phyloP scores from a whole-genome alignment of 495 filamentous ascomycete genomes.

The Penicillium antarcticum region DNA sequence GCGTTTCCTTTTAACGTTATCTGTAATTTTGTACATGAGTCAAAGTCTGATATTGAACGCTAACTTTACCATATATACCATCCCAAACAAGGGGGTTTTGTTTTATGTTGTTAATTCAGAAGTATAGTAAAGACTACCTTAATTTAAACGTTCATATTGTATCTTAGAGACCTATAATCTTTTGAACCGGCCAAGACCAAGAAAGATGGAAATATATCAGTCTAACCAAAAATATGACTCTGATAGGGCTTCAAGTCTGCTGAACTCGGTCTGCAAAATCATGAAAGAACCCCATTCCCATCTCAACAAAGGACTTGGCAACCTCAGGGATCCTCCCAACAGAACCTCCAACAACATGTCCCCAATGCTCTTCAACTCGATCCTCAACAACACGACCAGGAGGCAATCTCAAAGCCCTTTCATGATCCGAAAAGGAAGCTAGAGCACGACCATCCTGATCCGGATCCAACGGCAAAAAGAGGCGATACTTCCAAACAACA shows the following conservation, averaged over 20 bases:
- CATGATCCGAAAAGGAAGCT: background rate
- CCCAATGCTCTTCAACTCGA: conserved; percentile 13
- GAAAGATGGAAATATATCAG: too few relatives aligned
- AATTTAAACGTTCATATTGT: too few relatives aligned
- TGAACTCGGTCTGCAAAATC: conserved; percentile 7
- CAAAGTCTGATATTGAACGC: conserved; percentile 5
- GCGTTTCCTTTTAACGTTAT: conserved; percentile 22
- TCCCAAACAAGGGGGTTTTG: background rate
- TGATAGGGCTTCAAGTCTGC: conserved; percentile 10
- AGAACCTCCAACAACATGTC: conserved; percentile 12
- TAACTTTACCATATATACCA: conserved; percentile 2
- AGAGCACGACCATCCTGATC: background rate
- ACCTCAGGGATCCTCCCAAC: conserved; percentile 19
- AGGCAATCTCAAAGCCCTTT: conserved; percentile 6
- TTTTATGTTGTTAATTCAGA: too few relatives aligned
- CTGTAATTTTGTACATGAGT: conserved; percentile 10
- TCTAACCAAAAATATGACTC: too few relatives aligned
- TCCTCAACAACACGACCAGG: conserved; percentile 32
- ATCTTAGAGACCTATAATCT: too few relatives aligned
- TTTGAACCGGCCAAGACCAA: too few relatives aligned
- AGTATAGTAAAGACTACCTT: too few relatives aligned
- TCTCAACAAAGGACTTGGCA: background rate
- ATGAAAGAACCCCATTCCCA: conserved; percentile 5
- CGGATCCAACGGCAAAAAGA: conserved; percentile 32
- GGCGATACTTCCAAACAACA: conserved; percentile 67